These are phyloP conservation scores for Emmonsiellopsis sp. DNA, from an alignment of 2,329 filamentous ascomycete genomes.

Conservation along the genomic window DNA sequence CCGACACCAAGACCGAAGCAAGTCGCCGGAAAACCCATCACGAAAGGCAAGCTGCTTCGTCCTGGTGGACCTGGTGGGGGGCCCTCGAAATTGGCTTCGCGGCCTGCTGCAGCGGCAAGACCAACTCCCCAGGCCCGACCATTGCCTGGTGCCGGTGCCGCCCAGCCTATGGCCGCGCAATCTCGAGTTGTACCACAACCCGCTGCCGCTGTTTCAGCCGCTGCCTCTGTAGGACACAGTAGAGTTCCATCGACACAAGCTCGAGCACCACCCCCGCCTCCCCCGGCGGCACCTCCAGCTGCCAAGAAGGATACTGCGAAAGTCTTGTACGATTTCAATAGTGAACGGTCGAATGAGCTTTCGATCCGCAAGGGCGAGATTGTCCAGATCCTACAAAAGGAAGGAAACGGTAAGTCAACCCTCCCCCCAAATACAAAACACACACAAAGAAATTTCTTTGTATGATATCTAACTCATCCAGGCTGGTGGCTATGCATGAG, in stretches of 20 bases:
- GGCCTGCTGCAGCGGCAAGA: constrained; percentile 28
- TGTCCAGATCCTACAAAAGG: constrained; percentile 85
- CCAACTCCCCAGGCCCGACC: constrained; percentile 26
- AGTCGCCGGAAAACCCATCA: constrained; percentile 80
- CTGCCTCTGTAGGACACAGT: constrained; percentile 36
- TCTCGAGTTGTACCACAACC: constrained; percentile 41
- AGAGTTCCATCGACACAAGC: constrained; percentile 47
- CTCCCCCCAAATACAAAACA: background rate
- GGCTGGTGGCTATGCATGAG: constrained; percentile 96
- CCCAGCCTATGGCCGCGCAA: constrained; percentile 22
- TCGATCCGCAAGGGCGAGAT: constrained; percentile 70
- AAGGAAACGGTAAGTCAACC: constrained; percentile 69
- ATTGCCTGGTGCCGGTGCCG: constrained; percentile 17
- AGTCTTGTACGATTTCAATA: constrained; percentile 85
- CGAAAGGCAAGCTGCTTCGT: constrained; percentile 82
- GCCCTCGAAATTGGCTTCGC: constrained; percentile 59
- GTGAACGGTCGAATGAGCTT: constrained; percentile 76
- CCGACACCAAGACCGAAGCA: constrained; percentile 83
- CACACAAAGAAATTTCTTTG: background rate
- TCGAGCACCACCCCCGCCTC: constrained; percentile 57
- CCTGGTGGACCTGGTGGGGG: constrained; percentile 77
- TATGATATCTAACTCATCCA: constrained; percentile 30
- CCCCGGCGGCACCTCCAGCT: constrained; percentile 50
- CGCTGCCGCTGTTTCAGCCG: constrained; percentile 20
- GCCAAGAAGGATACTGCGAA: constrained; percentile 69